Conservation (phyloP, 2,329 filamentous ascomycete genomes). For the Cordyceps javanica region DNA sequence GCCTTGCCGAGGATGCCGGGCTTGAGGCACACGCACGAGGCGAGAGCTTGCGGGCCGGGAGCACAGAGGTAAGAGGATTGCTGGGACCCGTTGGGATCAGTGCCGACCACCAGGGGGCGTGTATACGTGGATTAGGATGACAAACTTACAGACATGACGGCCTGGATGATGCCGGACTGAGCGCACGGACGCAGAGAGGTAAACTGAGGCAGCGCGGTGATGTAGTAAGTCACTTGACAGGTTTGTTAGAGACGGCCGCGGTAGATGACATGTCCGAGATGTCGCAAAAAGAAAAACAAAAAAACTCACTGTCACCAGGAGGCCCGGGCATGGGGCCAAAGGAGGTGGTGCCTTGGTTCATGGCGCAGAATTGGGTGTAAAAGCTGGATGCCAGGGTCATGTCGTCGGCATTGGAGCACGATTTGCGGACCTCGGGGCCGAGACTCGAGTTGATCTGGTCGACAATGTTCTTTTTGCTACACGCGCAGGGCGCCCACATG, state of each 20-base stretch:
- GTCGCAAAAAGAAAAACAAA: neutral
- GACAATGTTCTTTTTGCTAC: slow-evolving; percentile 31
- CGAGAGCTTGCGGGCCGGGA: slow-evolving; percentile 35
- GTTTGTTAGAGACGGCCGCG: no score
- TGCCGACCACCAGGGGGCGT: no score
- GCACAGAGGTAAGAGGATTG: slow-evolving; percentile 28
- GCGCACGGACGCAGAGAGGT: slow-evolving; percentile 35
- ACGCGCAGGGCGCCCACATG: slow-evolving; percentile 39
- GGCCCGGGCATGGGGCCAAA: slow-evolving; percentile 37
- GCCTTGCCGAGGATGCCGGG: slow-evolving; percentile 32
- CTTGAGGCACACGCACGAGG: slow-evolving; percentile 42
- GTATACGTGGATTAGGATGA: neutral
- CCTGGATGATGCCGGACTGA: slow-evolving; percentile 25
- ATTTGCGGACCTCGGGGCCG: slow-evolving; percentile 30
- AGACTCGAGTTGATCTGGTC: slow-evolving; percentile 36
- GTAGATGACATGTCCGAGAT: neutral
- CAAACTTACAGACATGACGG: slow-evolving; percentile 8
- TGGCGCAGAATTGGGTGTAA: slow-evolving; percentile 40
- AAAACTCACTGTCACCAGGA: slow-evolving; percentile 38
- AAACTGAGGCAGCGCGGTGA: slow-evolving; percentile 39
- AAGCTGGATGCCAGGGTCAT: slow-evolving; percentile 39
- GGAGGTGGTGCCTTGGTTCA: slow-evolving; percentile 35
- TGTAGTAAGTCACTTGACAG: slow-evolving; percentile 42
- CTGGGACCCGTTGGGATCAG: neutral
- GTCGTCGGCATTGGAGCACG: slow-evolving; percentile 34